Conservation (phyloP, 768 basidiomycete genomes). For the Pleurotus tuber-regium region DNA sequence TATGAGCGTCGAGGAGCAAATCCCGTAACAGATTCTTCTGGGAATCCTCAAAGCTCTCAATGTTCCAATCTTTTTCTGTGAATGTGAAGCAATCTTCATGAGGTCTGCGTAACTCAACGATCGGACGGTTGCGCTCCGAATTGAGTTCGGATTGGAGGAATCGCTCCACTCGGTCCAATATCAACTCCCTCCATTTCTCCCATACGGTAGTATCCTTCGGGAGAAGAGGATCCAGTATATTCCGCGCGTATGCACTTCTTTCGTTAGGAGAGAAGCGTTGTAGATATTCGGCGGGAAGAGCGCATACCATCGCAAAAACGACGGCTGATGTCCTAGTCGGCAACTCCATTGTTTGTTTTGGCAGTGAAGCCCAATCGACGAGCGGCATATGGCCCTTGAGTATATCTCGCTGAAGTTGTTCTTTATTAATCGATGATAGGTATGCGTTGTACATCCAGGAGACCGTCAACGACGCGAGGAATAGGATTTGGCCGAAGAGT, state of each 20-base stretch:
- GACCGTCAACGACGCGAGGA: conserved; percentile 22
- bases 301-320: conserved; percentile 7
- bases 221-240: conserved; percentile 4
- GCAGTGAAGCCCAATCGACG: background rate
- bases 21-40: background rate
- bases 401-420: conserved; percentile 4
- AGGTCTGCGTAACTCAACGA: background rate
- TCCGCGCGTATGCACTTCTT: too few species aligned
- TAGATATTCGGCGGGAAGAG: background rate
- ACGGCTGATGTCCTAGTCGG: conserved; percentile 6
- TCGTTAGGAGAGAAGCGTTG: background rate
- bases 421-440: conserved; percentile 17
- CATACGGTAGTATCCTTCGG: conserved; percentile 7
- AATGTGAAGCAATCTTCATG: background rate
- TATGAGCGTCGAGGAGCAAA: conserved; percentile 1
- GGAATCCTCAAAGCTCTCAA: background rate
- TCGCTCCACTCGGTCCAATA: background rate
- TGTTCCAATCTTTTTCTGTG: background rate
- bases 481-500: conserved; percentile 31
- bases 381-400: background rate
- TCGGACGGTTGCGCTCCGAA: too few species aligned
- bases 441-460: conserved; percentile 30
- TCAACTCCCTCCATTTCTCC: background rate
- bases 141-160: background rate
- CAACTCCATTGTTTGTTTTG: background rate